Evolutionary conservation across 805 yeast genomes (phyloP).

Genomic region (Saccharomycopsis sp.): DNA sequence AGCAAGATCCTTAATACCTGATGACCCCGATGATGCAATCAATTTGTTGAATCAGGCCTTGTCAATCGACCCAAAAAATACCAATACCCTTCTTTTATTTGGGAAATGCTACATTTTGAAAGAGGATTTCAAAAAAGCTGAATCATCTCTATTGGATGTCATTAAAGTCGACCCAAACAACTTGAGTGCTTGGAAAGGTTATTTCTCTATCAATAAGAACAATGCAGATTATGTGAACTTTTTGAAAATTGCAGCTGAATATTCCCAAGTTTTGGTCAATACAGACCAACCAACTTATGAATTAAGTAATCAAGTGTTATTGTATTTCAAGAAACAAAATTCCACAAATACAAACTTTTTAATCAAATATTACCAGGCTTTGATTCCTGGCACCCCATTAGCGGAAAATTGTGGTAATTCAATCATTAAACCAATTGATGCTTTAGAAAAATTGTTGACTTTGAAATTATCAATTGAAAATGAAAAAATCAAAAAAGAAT

Average conservation of each 20-base stretch:
- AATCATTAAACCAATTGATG: conserved; percentile 36
- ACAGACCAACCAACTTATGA: conserved; percentile 30
- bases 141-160: conserved; percentile 37
- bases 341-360: conserved; percentile 22
- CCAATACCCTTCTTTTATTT: conserved; percentile 56
- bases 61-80: conserved; percentile 42
- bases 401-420: conserved; percentile 42
- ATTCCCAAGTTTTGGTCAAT: conserved; percentile 32
- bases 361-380: conserved; percentile 37
- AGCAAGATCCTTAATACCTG: conserved; percentile 42
- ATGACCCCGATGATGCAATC: conserved; percentile 53
- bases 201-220: conserved; percentile 35
- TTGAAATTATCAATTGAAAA: conserved; percentile 32
- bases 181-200: conserved; percentile 75
- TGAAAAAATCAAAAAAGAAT: conserved; percentile 28
- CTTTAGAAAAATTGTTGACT: conserved; percentile 34
- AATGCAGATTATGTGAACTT: conserved; percentile 31
- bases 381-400: conserved; percentile 47
- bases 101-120: conserved; percentile 58
- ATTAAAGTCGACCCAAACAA: conserved; percentile 39
- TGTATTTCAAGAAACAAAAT: conserved; percentile 31
- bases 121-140: conserved; percentile 30
- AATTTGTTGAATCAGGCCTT: conserved; percentile 46
- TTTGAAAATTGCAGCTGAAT: conserved; percentile 37
- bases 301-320: conserved; percentile 35